Base-by-base conservation (phyloP, 345 rosid genomes). In the Lepidium didymum region DNA sequence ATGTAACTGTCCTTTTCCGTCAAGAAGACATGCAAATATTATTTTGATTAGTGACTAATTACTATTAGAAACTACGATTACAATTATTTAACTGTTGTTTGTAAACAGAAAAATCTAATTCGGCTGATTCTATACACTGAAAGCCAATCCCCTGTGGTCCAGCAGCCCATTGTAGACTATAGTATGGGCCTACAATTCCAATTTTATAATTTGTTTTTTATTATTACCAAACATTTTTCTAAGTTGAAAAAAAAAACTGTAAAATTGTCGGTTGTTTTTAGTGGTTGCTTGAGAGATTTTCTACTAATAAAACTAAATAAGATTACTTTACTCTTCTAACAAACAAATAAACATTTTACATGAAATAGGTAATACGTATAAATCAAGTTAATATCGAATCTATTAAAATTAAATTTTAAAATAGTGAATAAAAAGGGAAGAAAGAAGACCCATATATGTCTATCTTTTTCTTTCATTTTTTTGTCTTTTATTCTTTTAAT, bases 141-240 rank as follows among this genome's bases (percentile, higher is more conserved):
- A 41, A 65, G 55, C 33, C 67, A 58, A 58, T 66, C 25, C 3
- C 33, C 23, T 23, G 67, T 66, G 77, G 77, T 73, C 67, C 77
- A 58, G 41, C 47, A 58, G 41, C 47, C 37, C 29, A 64, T 42
- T 38, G 7, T 45, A 19, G 7, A 40, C 12, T 12, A 56, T 8
- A 31, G 50, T 73, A 56, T 47, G 66, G 54, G 25, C 59, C 64
- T 46, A 47, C 37, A 47, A 10, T 37, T 70, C 45, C 61, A 33
- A 33, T 51, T 61, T 53, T 34, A 42, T 8, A 6, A 33, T 67
- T 66, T 67, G 0, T 31, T 5, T 66, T 31, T 18, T 38, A 31
- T 29, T 37, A 31, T 31, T 43, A 31, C 31, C n/a, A 31, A 31
- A 66, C 2, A 41, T 36, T 50, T 21, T 25, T 3, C 10, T 4